Percentiles rank a stretch among this genome's conserved stretches.
Evolutionary conservation across 768 basidiomycete species (phyloP).

Genomic region (Termitomyces bulborhizus): DNA sequence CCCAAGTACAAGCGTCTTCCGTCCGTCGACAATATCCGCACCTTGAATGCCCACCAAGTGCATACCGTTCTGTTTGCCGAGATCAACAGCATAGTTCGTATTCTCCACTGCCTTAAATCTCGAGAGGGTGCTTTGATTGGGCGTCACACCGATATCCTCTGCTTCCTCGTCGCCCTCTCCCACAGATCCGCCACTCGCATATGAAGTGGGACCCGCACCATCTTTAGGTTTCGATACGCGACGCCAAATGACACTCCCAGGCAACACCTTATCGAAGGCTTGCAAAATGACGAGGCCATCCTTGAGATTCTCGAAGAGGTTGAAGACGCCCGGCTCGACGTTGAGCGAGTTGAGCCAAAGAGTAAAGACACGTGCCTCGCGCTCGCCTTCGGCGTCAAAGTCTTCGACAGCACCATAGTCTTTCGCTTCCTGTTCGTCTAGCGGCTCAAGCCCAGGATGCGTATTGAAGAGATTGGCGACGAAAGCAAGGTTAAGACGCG

Average conservation of each 20-base stretch:
- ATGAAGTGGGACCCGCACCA: conserved; percentile 39
- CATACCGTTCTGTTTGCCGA: conserved; percentile 90
- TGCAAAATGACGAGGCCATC: conserved; percentile 90
- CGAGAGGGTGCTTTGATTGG: conserved; percentile 80
- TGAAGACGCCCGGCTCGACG: conserved; percentile 94
- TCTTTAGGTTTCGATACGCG: conserved; percentile 92
- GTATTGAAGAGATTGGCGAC: conserved; percentile 99
- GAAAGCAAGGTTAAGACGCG: conserved; percentile 95
- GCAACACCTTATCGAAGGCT: conserved; percentile 93
- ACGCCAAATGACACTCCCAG: conserved; percentile 91
- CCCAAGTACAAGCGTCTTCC: conserved; percentile 87
- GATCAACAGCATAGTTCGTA: conserved; percentile 92
- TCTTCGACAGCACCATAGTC: conserved; percentile 89
- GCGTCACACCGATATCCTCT: conserved; percentile 77
- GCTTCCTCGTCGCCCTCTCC: conserved; percentile 61
- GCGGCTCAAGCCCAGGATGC: conserved; percentile 87
- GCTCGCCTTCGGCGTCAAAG: conserved; percentile 98
- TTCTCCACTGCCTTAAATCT: conserved; percentile 98
- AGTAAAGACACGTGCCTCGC: conserved; percentile 96
- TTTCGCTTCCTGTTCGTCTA: conserved; percentile 91
- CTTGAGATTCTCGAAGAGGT: conserved; percentile 92
- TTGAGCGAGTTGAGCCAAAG: conserved; percentile 97
- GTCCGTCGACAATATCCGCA: conserved; percentile 94
- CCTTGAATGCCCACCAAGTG: conserved; percentile 97
- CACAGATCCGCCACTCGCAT: conserved; percentile 28